Conservation (phyloP, 2,329 filamentous ascomycete genomes). For the Pseudocercospora eumusae region DNA sequence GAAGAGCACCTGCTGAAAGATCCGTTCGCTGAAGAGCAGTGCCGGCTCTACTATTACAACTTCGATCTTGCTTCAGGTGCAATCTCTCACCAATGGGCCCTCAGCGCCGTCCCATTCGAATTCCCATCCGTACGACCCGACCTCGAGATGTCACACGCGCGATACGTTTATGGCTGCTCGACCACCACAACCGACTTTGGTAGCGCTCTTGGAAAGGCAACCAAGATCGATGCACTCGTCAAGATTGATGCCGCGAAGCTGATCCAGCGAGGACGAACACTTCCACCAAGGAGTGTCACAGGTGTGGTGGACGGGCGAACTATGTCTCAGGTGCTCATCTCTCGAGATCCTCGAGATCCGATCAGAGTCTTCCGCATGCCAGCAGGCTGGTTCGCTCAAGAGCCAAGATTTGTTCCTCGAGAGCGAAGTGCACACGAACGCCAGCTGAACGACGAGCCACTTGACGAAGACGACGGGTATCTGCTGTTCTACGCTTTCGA, state of each 20-base stretch:
- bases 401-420: conserved; percentile 65
- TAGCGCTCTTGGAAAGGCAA: conserved; percentile 62
- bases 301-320: conserved; percentile 64
- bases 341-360: conserved; percentile 44
- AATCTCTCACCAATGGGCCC: conserved; percentile 64
- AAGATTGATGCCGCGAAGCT: conserved; percentile 61
- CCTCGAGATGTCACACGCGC: conserved; percentile 58
- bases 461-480: conserved; percentile 66
- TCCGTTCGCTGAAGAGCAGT: conserved; percentile 62
- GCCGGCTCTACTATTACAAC: conserved; percentile 68
- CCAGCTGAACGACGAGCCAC: conserved; percentile 24
- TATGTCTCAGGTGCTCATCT: conserved; percentile 55
- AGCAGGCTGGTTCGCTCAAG: conserved; percentile 63
- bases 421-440: conserved; percentile 56
- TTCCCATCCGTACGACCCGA: conserved; percentile 63
- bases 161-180: conserved; percentile 68
- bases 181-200: conserved; percentile 59
- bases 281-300: conserved; percentile 47
- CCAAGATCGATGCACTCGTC: conserved; percentile 66
- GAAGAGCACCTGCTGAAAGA: conserved; percentile 17
- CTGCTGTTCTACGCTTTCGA: conserved; percentile 71
- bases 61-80: conserved; percentile 51
- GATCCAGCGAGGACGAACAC: conserved; percentile 53
- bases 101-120: conserved; percentile 67
- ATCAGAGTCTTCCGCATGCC: conserved; percentile 66